Conservation (phyloP, 176 grass and related monocot genomes). For the Pharus latifolius region DNA sequence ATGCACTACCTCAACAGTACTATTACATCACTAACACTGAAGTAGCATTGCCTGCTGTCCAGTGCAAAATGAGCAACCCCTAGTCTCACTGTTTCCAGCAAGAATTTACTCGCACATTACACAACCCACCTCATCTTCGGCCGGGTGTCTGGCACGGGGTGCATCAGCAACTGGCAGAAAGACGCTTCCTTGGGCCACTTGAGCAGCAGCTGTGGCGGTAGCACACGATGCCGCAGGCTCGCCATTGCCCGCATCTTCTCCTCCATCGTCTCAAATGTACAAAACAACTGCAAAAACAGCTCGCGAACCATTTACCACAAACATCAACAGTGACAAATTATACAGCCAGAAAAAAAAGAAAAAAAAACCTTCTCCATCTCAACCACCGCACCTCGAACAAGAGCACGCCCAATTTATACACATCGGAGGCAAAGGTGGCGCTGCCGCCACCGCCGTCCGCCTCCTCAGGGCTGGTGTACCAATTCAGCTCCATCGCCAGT, state of each 20-base stretch:
- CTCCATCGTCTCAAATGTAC: slow-evolving; percentile 65
- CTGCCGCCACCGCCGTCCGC: slow-evolving; percentile 12
- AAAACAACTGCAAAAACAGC: slow-evolving; percentile 51
- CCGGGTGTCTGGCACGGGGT: slow-evolving; percentile 60
- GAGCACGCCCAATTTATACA: slow-evolving; percentile 87
- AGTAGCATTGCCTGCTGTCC: background rate
- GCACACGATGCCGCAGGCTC: slow-evolving; percentile 70
- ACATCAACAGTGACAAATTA: background rate
- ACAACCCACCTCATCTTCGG: slow-evolving; percentile 69
- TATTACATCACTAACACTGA: background rate
- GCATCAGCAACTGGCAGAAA: slow-evolving; percentile 93
- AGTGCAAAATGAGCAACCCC: background rate
- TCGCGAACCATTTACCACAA: background rate
- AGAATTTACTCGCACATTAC: background rate
- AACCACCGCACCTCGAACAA: slow-evolving; percentile 67
- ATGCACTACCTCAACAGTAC: background rate
- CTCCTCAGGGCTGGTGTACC: slow-evolving; percentile 97
- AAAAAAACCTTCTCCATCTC: background rate
- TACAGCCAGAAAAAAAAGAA: background rate
- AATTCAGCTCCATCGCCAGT: slow-evolving; percentile 67
- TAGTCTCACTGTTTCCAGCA: background rate
- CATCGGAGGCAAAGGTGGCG: slow-evolving; percentile 78
- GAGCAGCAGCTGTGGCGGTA: slow-evolving; percentile 72
- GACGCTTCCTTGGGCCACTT: slow-evolving; percentile 95
- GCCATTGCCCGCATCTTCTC: slow-evolving; percentile 79